Evolutionary conservation across 495 filamentous ascomycete species (phyloP), one percentile per base, ranked within the genome.

Genomic region (Neohortaea acidophila): DNA sequence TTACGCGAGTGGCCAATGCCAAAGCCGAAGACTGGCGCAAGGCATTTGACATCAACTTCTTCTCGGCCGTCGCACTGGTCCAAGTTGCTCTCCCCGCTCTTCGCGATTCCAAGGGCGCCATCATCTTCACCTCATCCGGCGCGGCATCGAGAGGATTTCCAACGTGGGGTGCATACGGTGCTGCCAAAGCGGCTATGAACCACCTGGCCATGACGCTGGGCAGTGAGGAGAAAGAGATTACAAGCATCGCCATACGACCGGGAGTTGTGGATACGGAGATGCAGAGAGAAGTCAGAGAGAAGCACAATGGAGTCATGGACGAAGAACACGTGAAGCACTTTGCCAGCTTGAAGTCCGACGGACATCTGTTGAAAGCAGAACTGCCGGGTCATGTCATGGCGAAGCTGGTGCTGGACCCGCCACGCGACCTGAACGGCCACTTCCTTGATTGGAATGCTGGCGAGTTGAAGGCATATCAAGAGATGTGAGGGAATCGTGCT

Each of bases 201-300:
- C 78, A 87, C 52, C 64, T 96, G 0, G 71, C 73, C 12, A 51
- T 67, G 36, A 84, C 80, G 13, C 46, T 96, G 17, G 77, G 72
- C 1, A 66, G 64, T 7, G 89, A 97, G 48, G 89, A 94, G 57
- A 74, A 81, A 6, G 67, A 77, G 12, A 70, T 93, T 36, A 79
- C 69, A 2, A 69, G 68, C 6, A 54, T 97, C 2, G 59, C 72
- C 0, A 63, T 97, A 31, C 71, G 79, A 28, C 89, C 89, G 0
- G 89, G 89, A 4, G 77, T 84, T 41, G 75, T 89, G 19, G 81
- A 94, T 53, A 97, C 89, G 1, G 81, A 84, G 27, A 97, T 97
- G 89, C 89, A 94, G 56, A 69, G 70, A 32, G 72, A 78, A 32
- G 66, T 97, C 23, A 66, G 89, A 39, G 77, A 86, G 27, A 65